Conservation (phyloP, 768 basidiomycete genomes). For the Cubamyces lactineus region DNA sequence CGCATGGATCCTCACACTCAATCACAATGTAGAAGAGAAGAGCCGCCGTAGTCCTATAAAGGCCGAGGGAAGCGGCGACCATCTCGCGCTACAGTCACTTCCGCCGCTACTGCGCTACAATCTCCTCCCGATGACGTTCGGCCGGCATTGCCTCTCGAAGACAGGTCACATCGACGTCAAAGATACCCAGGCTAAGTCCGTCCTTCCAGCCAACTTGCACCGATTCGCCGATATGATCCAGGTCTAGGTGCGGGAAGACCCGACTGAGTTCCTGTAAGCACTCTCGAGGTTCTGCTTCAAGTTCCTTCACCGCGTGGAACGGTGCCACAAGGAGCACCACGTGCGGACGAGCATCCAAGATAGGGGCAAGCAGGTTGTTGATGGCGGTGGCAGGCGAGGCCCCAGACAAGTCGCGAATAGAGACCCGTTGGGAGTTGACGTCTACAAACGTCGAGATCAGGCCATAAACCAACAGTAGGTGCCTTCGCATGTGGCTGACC, state of each 20-base stretch:
- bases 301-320: slow-evolving; percentile 29
- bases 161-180: slow-evolving; percentile 26
- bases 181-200: slow-evolving; percentile 40
- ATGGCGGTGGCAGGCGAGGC: slow-evolving; percentile 25
- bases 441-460: slow-evolving; percentile 27
- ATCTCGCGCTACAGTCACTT: neutral
- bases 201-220: slow-evolving; percentile 34
- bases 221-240: slow-evolving; percentile 42
- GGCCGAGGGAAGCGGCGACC: neutral
- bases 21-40: neutral
- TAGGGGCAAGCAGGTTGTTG: slow-evolving; percentile 22
- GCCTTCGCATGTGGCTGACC: slow-evolving; percentile 25
- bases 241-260: slow-evolving; percentile 43
- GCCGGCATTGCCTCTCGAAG: slow-evolving; percentile 10
- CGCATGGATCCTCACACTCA: too few species aligned
- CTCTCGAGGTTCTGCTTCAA: slow-evolving; percentile 25
- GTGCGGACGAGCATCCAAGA: slow-evolving; percentile 21
- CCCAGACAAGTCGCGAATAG: slow-evolving; percentile 38
- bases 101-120: neutral
- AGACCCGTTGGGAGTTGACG: slow-evolving; percentile 26
- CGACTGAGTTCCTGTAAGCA: slow-evolving; percentile 32
- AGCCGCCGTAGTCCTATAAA: neutral
- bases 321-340: slow-evolving; percentile 37
- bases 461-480: neutral
- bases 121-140: neutral